A percentile compares a stretch with the other conserved stretches of the same genome.
phyloP scores from a whole-genome alignment of 306 rosid genomes.

The Oemleria cerasiformis region DNA sequence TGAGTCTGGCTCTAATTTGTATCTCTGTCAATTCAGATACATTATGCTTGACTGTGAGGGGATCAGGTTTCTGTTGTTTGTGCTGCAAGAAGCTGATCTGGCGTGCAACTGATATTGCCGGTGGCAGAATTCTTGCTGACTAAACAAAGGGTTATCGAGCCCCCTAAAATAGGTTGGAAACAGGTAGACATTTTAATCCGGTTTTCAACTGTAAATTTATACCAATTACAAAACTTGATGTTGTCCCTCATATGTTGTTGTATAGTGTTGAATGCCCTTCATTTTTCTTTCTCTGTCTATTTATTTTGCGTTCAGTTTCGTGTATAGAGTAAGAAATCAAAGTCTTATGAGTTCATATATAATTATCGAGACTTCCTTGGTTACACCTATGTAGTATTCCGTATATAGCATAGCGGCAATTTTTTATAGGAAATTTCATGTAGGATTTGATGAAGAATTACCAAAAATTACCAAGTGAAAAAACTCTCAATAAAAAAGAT shows the following conservation, averaged over 20 bases:
- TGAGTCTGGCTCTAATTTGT: conserved; percentile 4
- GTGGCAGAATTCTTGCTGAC: background rate
- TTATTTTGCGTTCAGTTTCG: background rate
- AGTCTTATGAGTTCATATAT: background rate
- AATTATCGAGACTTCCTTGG: background rate
- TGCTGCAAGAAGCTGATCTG: background rate
- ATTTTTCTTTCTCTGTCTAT: background rate
- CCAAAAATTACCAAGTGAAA: too few species aligned
- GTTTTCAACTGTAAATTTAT: conserved; percentile 2
- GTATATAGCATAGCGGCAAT: too few species aligned
- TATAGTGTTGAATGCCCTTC: conserved; percentile 2
- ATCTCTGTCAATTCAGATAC: background rate
- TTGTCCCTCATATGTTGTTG: background rate
- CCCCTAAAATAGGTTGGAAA: conserved; percentile 1
- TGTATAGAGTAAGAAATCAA: conserved; percentile 4
- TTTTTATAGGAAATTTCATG: background rate
- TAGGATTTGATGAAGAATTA: too few species aligned
- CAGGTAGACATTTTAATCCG: background rate
- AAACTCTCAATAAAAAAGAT: too few species aligned
- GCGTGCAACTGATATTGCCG: background rate
- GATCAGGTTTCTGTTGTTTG: background rate
- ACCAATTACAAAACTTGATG: background rate
- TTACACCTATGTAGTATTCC: too few species aligned
- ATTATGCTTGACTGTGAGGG: background rate
- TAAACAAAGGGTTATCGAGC: background rate